These are phyloP conservation scores for Apiospora koreana DNA, from an alignment of 2,329 filamentous ascomycete genomes.

Conservation along the genomic window DNA sequence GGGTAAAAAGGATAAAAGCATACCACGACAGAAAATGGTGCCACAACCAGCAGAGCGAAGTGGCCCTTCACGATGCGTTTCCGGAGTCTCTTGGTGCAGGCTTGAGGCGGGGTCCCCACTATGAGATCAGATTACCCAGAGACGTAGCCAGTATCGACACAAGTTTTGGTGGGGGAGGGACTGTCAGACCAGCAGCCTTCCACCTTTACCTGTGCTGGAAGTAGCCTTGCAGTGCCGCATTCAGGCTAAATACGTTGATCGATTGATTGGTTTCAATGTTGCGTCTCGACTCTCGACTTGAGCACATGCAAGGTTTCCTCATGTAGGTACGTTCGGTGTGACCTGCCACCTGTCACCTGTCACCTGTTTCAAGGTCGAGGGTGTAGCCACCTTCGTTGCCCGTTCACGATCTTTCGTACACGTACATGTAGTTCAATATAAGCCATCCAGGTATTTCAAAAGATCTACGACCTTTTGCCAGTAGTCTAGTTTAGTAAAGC, in stretches of 20 bases:
- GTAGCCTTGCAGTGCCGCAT: neutral
- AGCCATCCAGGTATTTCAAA: neutral
- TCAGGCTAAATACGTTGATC: neutral
- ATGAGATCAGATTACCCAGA: conserved; percentile 11
- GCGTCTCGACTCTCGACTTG: too few species aligned
- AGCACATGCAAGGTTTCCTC: neutral
- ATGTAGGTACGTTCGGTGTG: neutral
- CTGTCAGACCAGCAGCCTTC: neutral
- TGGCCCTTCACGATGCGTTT: conserved; percentile 7
- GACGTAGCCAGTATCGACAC: neutral
- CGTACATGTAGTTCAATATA: neutral
- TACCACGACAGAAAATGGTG: conserved; percentile 1
- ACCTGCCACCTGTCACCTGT: neutral
- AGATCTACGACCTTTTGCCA: neutral
- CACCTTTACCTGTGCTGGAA: neutral
- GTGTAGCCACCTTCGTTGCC: neutral
- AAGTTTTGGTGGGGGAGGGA: neutral
- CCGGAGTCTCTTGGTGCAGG: conserved; percentile 13
- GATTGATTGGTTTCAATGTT: neutral
- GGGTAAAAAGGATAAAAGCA: neutral
- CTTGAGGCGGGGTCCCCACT: conserved; percentile 13
- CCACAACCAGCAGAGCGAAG: conserved; percentile 5
- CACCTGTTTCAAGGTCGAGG: neutral
- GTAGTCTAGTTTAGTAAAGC: neutral
- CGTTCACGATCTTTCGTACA: neutral